Conservation (phyloP, 2,329 filamentous ascomycete genomes). For the Curvularia verruculosa region DNA sequence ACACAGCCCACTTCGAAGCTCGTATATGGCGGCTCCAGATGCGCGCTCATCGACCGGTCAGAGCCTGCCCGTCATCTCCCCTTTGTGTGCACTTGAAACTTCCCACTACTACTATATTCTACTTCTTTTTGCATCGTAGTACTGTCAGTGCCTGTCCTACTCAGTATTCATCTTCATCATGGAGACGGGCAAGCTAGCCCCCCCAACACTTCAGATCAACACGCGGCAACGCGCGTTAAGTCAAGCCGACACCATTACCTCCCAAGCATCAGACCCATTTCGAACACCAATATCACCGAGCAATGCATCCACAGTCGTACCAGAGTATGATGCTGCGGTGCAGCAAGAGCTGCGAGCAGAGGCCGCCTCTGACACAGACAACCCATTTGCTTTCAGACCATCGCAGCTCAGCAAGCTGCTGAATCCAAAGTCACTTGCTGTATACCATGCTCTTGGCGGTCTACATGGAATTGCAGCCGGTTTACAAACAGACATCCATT, state of each 20-base stretch:
- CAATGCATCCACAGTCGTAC: slow-evolving; percentile 30
- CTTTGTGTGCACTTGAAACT: not conserved
- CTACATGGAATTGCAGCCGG: slow-evolving; percentile 60
- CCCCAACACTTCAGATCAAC: slow-evolving; percentile 35
- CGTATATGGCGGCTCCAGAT: slow-evolving; percentile 17
- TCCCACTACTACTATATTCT: not conserved
- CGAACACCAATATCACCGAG: slow-evolving; percentile 33
- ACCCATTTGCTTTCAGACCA: slow-evolving; percentile 62
- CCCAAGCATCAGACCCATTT: slow-evolving; percentile 34
- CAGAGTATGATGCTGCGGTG: slow-evolving; percentile 39
- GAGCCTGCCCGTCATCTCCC: not conserved
- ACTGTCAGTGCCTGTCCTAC: not conserved
- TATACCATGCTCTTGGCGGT: slow-evolving; percentile 61
- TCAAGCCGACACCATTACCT: slow-evolving; percentile 35
- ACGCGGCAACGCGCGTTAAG: slow-evolving; percentile 34
- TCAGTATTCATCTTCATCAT: slow-evolving; percentile 14
- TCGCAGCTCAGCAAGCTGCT: slow-evolving; percentile 61
- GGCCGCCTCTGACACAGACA: slow-evolving; percentile 43
- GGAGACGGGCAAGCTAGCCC: slow-evolving; percentile 35
- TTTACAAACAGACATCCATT: slow-evolving; percentile 56
- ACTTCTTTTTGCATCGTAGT: not conserved
- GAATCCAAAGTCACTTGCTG: slow-evolving; percentile 57
- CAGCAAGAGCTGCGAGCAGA: slow-evolving; percentile 40
- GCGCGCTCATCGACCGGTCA: slow-evolving; percentile 9
- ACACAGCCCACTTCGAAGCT: slow-evolving; percentile 23